phyloP scores from a whole-genome alignment of 352 stramenopile genomes.

The Discostella stelligera region DNA sequence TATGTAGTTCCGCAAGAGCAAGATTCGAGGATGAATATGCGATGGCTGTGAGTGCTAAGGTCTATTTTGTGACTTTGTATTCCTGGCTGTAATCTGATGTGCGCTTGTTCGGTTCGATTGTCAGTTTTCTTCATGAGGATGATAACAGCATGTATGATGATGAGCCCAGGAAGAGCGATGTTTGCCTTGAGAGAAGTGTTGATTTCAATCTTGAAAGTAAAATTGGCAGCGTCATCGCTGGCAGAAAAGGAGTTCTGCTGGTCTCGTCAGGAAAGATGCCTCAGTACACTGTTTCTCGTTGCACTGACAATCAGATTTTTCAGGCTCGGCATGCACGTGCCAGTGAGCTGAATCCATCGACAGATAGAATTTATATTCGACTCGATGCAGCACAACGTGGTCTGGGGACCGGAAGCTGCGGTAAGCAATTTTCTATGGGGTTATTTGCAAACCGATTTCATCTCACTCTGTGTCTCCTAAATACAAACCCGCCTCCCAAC shows the following conservation, averaged over 20 bases:
- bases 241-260: slow-evolving; percentile 28
- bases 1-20: slow-evolving; percentile 52
- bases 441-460: not conserved
- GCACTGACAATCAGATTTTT: slow-evolving; percentile 34
- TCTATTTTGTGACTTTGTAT: slow-evolving; percentile 10
- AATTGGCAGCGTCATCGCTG: slow-evolving; percentile 19
- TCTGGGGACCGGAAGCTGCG: slow-evolving; percentile 41
- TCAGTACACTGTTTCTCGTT: slow-evolving; percentile 29
- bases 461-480: too few relatives aligned
- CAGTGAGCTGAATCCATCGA: slow-evolving; percentile 26
- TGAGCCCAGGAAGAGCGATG: not conserved
- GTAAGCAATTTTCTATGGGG: slow-evolving; percentile 1
- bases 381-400: slow-evolving; percentile 40
- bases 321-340: slow-evolving; percentile 23
- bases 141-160: not conserved
- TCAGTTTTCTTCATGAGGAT: not conserved
- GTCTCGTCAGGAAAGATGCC: slow-evolving; percentile 11
- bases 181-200: not conserved
- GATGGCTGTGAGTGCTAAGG: slow-evolving; percentile 30
- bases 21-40: slow-evolving; percentile 27
- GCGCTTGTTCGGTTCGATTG: too few relatives aligned
- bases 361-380: slow-evolving; percentile 28
- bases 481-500: not conserved
- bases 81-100: not conserved
- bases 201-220: not conserved